Percentiles rank a stretch among this genome's conserved stretches.
phyloP scores from a whole-genome alignment of 2,329 filamentous ascomycete species.

The Ustilaginoidea virens region DNA sequence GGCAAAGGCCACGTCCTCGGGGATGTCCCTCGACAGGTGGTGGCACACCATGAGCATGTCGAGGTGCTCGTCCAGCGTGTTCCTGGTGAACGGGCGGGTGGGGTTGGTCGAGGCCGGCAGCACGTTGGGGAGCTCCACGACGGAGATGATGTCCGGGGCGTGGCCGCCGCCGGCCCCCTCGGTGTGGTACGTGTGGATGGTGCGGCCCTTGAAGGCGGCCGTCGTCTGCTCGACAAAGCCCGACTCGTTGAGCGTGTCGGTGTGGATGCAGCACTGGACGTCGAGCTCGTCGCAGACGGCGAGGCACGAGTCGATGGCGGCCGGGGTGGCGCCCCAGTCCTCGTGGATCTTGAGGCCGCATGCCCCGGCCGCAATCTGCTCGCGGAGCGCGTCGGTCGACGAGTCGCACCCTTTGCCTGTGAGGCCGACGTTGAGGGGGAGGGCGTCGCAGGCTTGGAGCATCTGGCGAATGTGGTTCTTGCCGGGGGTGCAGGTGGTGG shows the following conservation, averaged over 20 bases:
- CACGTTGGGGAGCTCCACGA: slow-evolving; percentile 79
- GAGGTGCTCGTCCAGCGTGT: slow-evolving; percentile 90
- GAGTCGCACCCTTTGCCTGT: slow-evolving; percentile 91
- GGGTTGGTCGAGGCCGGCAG: slow-evolving; percentile 86
- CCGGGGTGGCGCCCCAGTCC: slow-evolving; percentile 87
- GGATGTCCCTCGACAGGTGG: slow-evolving; percentile 80
- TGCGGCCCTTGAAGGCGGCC: slow-evolving; percentile 67
- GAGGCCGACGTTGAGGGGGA: slow-evolving; percentile 80
- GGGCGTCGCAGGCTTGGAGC: slow-evolving; percentile 68
- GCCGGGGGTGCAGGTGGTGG: slow-evolving; percentile 86
- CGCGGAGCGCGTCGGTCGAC: slow-evolving; percentile 50
- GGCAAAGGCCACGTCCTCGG: slow-evolving; percentile 90
- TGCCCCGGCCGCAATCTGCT: slow-evolving; percentile 70
- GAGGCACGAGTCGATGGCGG: slow-evolving; percentile 79
- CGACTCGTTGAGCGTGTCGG: slow-evolving; percentile 89
- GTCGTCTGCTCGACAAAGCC: slow-evolving; percentile 94
- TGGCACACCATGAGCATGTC: slow-evolving; percentile 99
- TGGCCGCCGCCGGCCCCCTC: slow-evolving; percentile 92
- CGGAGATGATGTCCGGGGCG: slow-evolving; percentile 87
- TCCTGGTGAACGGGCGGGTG: slow-evolving; percentile 75
- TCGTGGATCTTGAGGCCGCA: slow-evolving; percentile 91
- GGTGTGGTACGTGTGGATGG: slow-evolving; percentile 94
- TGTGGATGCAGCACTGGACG: slow-evolving; percentile 88
- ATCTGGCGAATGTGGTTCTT: slow-evolving; percentile 73
- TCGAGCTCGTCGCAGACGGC: slow-evolving; percentile 80